phyloP scores from a whole-genome alignment of 2,329 filamentous ascomycete genomes.

The Ceratocystis colombiana region DNA sequence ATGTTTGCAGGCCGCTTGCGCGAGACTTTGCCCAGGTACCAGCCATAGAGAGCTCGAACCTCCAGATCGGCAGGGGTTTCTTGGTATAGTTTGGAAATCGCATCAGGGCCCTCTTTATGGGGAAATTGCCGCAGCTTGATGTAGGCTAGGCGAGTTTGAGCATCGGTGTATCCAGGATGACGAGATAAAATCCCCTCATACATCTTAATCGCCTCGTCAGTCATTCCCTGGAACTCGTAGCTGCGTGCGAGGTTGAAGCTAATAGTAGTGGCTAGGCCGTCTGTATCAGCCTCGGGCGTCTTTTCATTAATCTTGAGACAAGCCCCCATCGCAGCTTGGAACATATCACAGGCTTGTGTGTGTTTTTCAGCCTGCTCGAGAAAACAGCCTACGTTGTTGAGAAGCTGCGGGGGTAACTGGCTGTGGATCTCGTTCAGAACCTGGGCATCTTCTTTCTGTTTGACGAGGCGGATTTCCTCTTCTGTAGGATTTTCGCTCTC shows the following conservation, averaged over 20 bases:
- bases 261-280: constrained; percentile 88
- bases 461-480: constrained; percentile 12
- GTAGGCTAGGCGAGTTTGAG: constrained; percentile 77
- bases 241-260: constrained; percentile 93
- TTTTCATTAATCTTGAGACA: constrained; percentile 61
- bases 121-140: constrained; percentile 74
- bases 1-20: constrained; percentile 75
- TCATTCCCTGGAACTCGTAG: constrained; percentile 74
- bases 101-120: constrained; percentile 75
- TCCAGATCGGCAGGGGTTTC: constrained; percentile 77
- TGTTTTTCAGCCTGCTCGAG: constrained; percentile 80
- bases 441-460: constrained; percentile 44
- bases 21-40: constrained; percentile 78
- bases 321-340: constrained; percentile 81
- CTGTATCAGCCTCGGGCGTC: constrained; percentile 71
- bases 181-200: constrained; percentile 78
- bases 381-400: constrained; percentile 98
- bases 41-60: constrained; percentile 84
- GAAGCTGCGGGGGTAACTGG: constrained; percentile 72
- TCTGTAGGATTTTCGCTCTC: constrained; percentile 10
- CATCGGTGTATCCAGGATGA: constrained; percentile 87
- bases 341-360: constrained; percentile 70
- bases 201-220: constrained; percentile 74
- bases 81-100: constrained; percentile 75
- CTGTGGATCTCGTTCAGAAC: constrained; percentile 57